phyloP scores from a whole-genome alignment of 2,329 filamentous ascomycete species.

The Apiospora arundinis region DNA sequence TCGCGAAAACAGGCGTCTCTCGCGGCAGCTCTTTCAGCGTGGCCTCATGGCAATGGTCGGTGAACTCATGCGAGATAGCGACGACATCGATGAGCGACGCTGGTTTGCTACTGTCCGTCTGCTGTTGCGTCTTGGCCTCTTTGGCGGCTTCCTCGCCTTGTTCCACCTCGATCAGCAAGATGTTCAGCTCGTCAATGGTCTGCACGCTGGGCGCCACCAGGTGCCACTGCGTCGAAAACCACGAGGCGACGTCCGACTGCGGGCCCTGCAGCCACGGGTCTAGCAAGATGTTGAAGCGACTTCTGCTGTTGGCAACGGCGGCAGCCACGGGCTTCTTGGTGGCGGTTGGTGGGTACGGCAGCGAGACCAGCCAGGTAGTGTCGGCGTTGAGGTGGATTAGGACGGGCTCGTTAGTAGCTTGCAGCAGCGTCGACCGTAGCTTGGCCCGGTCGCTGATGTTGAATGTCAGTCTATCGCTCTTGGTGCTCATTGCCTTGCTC shows the following conservation, averaged over 20 bases:
- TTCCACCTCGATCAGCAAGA: constrained; percentile 57
- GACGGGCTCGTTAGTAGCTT: constrained; percentile 41
- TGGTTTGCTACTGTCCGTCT: constrained; percentile 29
- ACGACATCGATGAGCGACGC: constrained; percentile 62
- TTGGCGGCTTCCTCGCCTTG: constrained; percentile 27
- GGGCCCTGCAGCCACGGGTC: constrained; percentile 70
- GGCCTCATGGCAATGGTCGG: constrained; percentile 69
- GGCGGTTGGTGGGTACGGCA: constrained; percentile 57
- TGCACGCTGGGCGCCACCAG: constrained; percentile 58
- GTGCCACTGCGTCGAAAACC: constrained; percentile 72
- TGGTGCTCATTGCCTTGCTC: neutral
- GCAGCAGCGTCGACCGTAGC: constrained; percentile 10
- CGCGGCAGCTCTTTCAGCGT: constrained; percentile 62
- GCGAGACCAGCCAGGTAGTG: constrained; percentile 70
- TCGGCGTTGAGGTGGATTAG: constrained; percentile 72
- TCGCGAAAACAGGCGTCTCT: constrained; percentile 64
- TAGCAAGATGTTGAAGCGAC: constrained; percentile 68
- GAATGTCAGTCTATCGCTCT: neutral
- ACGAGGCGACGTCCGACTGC: constrained; percentile 67
- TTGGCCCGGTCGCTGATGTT: constrained; percentile 23
- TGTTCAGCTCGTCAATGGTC: constrained; percentile 61
- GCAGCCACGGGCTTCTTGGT: constrained; percentile 44
- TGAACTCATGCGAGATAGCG: constrained; percentile 69
- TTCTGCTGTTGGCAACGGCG: constrained; percentile 30
- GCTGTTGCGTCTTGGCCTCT: neutral